These are phyloP conservation scores for Barnettozyma salicaria DNA, from an alignment of 805 yeast genomes.

Conservation along the genomic window DNA sequence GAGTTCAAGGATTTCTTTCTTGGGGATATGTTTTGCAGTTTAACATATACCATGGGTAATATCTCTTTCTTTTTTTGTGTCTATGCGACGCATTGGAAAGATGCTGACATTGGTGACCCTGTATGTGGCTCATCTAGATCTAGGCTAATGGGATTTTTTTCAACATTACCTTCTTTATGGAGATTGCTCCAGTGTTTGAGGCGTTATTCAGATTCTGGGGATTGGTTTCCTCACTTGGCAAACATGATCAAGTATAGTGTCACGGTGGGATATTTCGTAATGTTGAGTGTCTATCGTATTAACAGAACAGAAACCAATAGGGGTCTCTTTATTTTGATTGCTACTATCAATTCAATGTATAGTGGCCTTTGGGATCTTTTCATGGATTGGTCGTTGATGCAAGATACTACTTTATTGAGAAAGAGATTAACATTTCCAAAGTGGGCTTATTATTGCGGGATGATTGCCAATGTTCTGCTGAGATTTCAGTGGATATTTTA, in stretches of 20 bases:
- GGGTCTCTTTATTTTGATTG: slow-evolving; percentile 66
- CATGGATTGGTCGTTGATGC: slow-evolving; percentile 94
- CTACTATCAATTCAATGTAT: slow-evolving; percentile 62
- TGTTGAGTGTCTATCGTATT: slow-evolving; percentile 75
- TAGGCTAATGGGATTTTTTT: slow-evolving; percentile 72
- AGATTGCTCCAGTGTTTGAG: slow-evolving; percentile 86
- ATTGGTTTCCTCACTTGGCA: slow-evolving; percentile 93
- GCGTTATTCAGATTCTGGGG: slow-evolving; percentile 89
- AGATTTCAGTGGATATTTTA: slow-evolving; percentile 93
- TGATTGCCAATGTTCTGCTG: slow-evolving; percentile 63
- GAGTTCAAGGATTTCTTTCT: slow-evolving; percentile 91
- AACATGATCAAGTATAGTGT: slow-evolving; percentile 74
- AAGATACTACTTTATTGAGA: slow-evolving; percentile 57
- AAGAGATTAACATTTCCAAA: slow-evolving; percentile 63
- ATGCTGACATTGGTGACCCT: slow-evolving; percentile 36
- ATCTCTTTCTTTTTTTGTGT: slow-evolving; percentile 81
- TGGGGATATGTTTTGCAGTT: slow-evolving; percentile 86
- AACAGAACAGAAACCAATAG: slow-evolving; percentile 34
- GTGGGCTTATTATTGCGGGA: slow-evolving; percentile 65
- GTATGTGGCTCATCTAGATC: slow-evolving; percentile 77
- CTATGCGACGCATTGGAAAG: slow-evolving; percentile 66
- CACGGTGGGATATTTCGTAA: slow-evolving; percentile 60
- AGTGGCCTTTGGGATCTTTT: slow-evolving; percentile 82
- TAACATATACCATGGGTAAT: slow-evolving; percentile 84
- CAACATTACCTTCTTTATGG: slow-evolving; percentile 84